Evolutionary conservation across 176 grass and related monocot genomes (phyloP), one percentile per base, ranked within the genome.

Genomic region (Olyra latifolia): DNA sequence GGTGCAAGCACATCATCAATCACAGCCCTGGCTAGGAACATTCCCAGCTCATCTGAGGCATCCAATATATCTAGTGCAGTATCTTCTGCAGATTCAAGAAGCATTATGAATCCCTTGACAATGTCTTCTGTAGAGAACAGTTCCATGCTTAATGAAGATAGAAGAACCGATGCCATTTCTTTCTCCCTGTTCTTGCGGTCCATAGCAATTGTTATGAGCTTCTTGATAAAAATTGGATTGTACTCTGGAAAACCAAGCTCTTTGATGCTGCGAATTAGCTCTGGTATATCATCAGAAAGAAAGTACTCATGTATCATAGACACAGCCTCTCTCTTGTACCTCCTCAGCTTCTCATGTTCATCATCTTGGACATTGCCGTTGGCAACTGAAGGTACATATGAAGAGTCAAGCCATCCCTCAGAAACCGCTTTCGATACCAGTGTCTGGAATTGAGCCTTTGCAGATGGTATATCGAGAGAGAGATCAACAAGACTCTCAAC

Each of bases 241-340:
- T 91, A 90, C 54, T 92, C 86, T 69, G 92, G 92, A 73, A 48
- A 79, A 3, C 79, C 85, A 53, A 97, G 92, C 62, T 97, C 95
- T 78, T 94, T 76, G 48, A 97, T 81, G 74, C 89, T 97, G 78
- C 77, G 77, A 57, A 82, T 89, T 68, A 97, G 79, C 69, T 97
- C 95, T 30, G 92, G 62, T 80, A 86, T 90, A 84, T 97, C 95
- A 82, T 90, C 95, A 80, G 95, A 97, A 40, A 84, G 83, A 71
- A 97, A 97, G 62, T 94, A 97, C 80, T 97, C 95, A 47, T 97
- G 95, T 77, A 97, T 94, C 89, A 94, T 92, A 8, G 91, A 92
- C 20, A 97, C 89, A 29, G 69, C 77, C 64, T 94, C 91, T 90
- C 78, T 93, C 83, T 97, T 97, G 83, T 94, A 97, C 52, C 69